A percentile compares a stretch with the other conserved stretches of the same genome.
phyloP scores from a whole-genome alignment of 2,329 filamentous ascomycete genomes.

The Helicocarpus griseus region DNA sequence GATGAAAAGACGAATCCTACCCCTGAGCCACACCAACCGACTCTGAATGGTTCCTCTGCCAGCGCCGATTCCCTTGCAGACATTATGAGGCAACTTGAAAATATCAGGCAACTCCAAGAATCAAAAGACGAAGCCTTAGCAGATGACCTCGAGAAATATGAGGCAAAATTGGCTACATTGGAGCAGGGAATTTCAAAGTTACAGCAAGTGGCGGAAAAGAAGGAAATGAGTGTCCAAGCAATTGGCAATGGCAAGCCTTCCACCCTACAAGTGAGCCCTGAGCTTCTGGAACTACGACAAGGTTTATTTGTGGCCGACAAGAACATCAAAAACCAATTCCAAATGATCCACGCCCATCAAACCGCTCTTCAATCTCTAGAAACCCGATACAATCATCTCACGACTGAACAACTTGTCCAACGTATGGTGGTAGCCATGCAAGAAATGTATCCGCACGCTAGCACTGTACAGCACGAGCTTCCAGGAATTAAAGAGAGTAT shows the following conservation, averaged over 20 bases:
- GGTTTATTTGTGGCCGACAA: no score
- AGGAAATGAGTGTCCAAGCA: neutral
- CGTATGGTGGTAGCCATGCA: conserved; percentile 25
- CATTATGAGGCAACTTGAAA: neutral
- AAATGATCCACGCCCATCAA: neutral
- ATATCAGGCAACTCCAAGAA: neutral
- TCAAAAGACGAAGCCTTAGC: conserved; percentile 4
- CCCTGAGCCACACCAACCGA: neutral
- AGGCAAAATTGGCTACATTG: conserved; percentile 5
- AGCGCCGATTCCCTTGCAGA: neutral
- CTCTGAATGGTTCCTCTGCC: neutral
- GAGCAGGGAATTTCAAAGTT: conserved; percentile 7
- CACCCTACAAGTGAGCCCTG: neutral
- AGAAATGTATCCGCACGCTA: conserved; percentile 27
- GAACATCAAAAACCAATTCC: neutral
- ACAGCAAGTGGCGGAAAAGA: neutral
- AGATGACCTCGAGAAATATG: conserved; percentile 2
- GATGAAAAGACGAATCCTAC: neutral
- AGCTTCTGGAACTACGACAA: neutral
- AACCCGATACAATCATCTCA: conserved; percentile 42
- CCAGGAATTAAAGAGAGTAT: conserved; percentile 11
- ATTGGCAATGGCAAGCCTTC: neutral
- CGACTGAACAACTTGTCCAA: conserved; percentile 27
- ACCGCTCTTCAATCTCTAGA: conserved; percentile 33
- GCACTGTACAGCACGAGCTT: conserved; percentile 16